Conservation (phyloP, 2,329 filamentous ascomycete species). For the Botrytis fragariae region DNA sequence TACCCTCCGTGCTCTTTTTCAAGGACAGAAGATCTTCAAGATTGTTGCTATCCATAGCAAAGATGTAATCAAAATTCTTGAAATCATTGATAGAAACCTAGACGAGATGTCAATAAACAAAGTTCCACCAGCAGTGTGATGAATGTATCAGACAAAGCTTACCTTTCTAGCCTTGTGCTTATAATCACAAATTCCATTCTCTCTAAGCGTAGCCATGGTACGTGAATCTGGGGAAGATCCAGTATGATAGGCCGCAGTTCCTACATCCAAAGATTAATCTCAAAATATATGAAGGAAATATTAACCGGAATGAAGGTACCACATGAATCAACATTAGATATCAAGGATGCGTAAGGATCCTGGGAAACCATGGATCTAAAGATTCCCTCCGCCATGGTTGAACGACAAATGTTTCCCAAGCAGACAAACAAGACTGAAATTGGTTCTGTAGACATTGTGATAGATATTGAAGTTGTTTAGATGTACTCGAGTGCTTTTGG, state of each 20-base stretch:
- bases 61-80: slow-evolving; percentile 82
- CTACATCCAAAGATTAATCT: background rate
- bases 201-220: slow-evolving; percentile 74
- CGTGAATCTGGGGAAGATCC: slow-evolving; percentile 75
- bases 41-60: slow-evolving; percentile 91
- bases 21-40: slow-evolving; percentile 65
- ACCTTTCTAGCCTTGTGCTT: slow-evolving; percentile 75
- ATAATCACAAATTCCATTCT: slow-evolving; percentile 75
- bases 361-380: slow-evolving; percentile 71
- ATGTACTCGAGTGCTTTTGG: background rate
- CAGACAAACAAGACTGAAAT: slow-evolving; percentile 90
- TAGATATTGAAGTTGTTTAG: background rate
- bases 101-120: slow-evolving; percentile 18
- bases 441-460: slow-evolving; percentile 25
- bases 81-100: slow-evolving; percentile 68
- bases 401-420: slow-evolving; percentile 91
- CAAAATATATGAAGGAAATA: background rate
- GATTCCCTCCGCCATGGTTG: slow-evolving; percentile 94
- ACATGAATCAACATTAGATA: slow-evolving; percentile 77
- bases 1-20: slow-evolving; percentile 52
- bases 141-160: slow-evolving; percentile 22
- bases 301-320: slow-evolving; percentile 51
- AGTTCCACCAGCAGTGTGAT: background rate
- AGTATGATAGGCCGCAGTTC: slow-evolving; percentile 73
- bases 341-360: slow-evolving; percentile 55